Base-by-base conservation (phyloP, 129 eudicot genomes). In the Artemisia annua region DNA sequence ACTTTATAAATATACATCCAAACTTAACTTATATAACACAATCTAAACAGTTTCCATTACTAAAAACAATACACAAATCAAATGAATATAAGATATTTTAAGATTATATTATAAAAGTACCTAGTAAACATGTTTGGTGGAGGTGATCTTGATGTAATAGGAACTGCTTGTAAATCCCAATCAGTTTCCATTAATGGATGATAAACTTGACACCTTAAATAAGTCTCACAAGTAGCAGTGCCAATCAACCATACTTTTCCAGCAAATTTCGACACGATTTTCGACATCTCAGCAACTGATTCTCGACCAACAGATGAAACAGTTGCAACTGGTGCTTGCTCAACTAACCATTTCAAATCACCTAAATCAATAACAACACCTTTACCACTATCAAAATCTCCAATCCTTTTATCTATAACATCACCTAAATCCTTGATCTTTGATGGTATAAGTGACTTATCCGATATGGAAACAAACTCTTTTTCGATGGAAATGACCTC, bases 81-180 rank as follows among this genome's bases (percentile, higher is more conserved):
- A 64, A 74, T 63, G 14, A 63, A 74, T 6, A 50, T 3, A 24
- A 75, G 44, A 35, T 54, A 1, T 10, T n/a, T n/a, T 22, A 8
- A 1, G 49, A 7, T 50, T 79, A 67, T 0, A 51, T 3, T 30
- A 4, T 48, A 76, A 73, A 2, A 54, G 13, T 85, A 95, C 99
- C 99, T 90, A 0, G 96, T 82, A 70, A 90, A 90, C 79, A 81
- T 85, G 43, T 80, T 87, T 2, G 88, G 80, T 8, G 75, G 79
- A 67, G 91, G 88, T 26, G 91, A 85, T 81, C 91, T 85, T 13
- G 99, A 79, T 48, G 97, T 82, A 73, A 95, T 85, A 3, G 99
- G 92, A 30, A 95, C 94, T n/a, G 93, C 99, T 54, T 95, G 99
- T 66, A 95, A 81, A 86, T 88, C 96, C 99, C 99, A 95, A 59